Evolutionary conservation across 495 filamentous ascomycete genomes (phyloP).

Genomic region (Lasiosphaeris hirsuta): DNA sequence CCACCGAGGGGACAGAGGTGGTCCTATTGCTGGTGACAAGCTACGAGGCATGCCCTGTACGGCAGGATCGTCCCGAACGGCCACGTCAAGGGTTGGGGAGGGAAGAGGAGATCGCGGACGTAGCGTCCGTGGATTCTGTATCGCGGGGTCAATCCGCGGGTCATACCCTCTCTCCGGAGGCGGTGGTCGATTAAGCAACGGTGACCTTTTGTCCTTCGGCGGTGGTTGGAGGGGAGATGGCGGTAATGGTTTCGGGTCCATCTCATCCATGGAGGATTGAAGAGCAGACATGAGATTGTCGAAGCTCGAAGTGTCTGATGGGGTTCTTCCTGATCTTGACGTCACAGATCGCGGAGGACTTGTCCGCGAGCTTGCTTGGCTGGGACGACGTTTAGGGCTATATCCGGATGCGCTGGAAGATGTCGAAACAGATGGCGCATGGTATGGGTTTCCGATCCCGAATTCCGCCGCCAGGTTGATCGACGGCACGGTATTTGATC

Average conservation of each 20-base stretch:
- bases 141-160: constrained; percentile 34
- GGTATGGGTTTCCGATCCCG: constrained; percentile 54
- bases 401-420: constrained; percentile 66
- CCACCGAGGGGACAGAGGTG: constrained; percentile 19
- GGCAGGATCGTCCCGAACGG: constrained; percentile 22
- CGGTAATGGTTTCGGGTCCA: constrained; percentile 16
- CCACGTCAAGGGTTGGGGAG: constrained; percentile 20
- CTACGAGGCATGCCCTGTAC: constrained; percentile 14
- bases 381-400: constrained; percentile 48
- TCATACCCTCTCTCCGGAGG: constrained; percentile 34
- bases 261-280: constrained; percentile 46
- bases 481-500: constrained; percentile 34
- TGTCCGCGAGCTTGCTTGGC: constrained; percentile 69
- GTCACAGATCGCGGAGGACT: constrained; percentile 53
- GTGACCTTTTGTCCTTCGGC: constrained; percentile 20
- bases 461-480: constrained; percentile 52
- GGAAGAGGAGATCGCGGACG: constrained; percentile 20
- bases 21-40: constrained; percentile 8
- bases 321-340: constrained; percentile 36
- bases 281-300: constrained; percentile 53
- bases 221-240: constrained; percentile 27
- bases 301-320: constrained; percentile 37
- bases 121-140: constrained; percentile 17
- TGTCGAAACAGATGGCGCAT: constrained; percentile 62
- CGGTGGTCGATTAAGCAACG: constrained; percentile 25